Percentiles rank a stretch among this genome's conserved stretches.
Conservation (phyloP, 768 basidiomycete species). For the Agrocybe chaxingu region DNA sequence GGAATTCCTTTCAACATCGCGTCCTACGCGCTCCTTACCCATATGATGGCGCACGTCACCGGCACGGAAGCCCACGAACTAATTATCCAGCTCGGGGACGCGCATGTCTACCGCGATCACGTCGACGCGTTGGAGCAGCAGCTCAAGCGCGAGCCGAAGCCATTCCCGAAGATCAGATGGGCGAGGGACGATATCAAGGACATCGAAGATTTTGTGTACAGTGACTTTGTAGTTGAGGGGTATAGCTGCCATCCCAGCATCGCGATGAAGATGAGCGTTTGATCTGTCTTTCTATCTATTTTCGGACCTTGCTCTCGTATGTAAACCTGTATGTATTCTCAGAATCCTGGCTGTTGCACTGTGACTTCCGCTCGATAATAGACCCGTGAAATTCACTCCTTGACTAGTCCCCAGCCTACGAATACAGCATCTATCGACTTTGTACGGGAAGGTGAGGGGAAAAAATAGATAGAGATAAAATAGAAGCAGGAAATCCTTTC, state of each 20-base stretch:
- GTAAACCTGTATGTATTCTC: no score
- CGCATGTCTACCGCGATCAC: constrained; percentile 94
- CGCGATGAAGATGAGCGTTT: constrained; percentile 96
- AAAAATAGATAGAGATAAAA: neutral
- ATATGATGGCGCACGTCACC: constrained; percentile 96
- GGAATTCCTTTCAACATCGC: constrained; percentile 99
- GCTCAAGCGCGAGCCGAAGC: constrained; percentile 69
- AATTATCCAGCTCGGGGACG: constrained; percentile 94
- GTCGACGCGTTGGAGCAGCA: constrained; percentile 84
- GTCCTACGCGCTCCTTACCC: constrained; percentile 94
- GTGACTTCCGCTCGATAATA: neutral
- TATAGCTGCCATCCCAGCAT: constrained; percentile 84
- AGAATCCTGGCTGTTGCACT: neutral
- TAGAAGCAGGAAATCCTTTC: neutral
- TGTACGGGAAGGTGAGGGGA: neutral
- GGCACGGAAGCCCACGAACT: constrained; percentile 85
- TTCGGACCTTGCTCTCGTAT: neutral
- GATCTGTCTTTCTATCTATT: constrained; percentile 9
- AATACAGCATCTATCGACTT: no score
- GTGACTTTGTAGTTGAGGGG: constrained; percentile 85
- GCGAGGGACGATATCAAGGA: constrained; percentile 56
- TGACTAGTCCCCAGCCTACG: no score
- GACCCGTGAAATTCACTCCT: no score
- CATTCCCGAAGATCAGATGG: constrained; percentile 83
- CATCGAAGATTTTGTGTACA: constrained; percentile 77